phyloP scores from a whole-genome alignment of 1,139 yeast species.

The Geotrichum restrictum region DNA sequence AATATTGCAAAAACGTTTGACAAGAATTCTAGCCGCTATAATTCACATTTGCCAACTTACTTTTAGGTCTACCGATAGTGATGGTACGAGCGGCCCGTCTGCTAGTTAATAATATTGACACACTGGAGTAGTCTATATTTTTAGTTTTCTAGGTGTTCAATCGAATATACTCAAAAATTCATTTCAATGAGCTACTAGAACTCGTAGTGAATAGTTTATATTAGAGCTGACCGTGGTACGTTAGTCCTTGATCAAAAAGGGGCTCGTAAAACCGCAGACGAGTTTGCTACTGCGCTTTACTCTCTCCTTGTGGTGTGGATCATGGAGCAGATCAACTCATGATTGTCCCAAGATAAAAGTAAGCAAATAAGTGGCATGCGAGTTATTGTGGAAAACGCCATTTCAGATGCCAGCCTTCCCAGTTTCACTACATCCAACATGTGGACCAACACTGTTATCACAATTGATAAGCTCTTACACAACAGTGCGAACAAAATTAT shows the following conservation, averaged over 20 bases:
- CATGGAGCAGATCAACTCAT: conserved; percentile 39
- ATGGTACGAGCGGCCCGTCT: conserved; percentile 39
- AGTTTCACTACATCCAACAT: conserved; percentile 41
- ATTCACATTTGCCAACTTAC: conserved; percentile 43
- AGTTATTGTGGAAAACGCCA: conserved; percentile 38
- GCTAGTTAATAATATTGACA: conserved; percentile 40
- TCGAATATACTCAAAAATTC: conserved; percentile 41
- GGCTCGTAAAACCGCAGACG: conserved; percentile 43
- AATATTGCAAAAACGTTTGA: conserved; percentile 43
- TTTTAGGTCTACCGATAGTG: conserved; percentile 37
- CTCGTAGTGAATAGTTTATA: conserved; percentile 39
- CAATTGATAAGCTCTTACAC: conserved; percentile 41
- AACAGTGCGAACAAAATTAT: conserved; percentile 44
- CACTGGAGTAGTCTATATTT: conserved; percentile 38
- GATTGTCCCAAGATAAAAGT: conserved; percentile 35
- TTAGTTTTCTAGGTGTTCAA: conserved; percentile 43
- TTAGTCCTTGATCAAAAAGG: conserved; percentile 42
- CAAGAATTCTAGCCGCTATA: conserved; percentile 44
- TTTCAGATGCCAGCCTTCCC: conserved; percentile 43
- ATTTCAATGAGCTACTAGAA: conserved; percentile 40
- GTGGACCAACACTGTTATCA: conserved; percentile 37
- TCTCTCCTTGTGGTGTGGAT: conserved; percentile 42
- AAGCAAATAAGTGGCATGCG: conserved; percentile 24
- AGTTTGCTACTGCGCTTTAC: conserved; percentile 42
- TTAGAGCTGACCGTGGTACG: conserved; percentile 42